Conservation (phyloP, 1,284 basidiomycete genomes). For the Gastroboletus turbinatus region DNA sequence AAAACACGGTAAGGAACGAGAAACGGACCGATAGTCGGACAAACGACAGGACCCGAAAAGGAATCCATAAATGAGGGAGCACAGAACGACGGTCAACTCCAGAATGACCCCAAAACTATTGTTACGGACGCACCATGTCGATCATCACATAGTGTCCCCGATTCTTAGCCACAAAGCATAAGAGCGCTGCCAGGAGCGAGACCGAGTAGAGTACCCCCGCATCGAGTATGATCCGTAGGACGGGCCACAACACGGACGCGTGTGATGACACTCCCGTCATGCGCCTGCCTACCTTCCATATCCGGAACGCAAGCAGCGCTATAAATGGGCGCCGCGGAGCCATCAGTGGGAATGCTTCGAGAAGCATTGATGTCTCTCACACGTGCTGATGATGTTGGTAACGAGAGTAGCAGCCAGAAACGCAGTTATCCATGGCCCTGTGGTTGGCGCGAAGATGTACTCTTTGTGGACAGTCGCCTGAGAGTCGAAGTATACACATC, state of each 20-base stretch:
- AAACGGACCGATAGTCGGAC: no score
- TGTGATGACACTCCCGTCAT: background rate
- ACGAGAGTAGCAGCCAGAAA: background rate
- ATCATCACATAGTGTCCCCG: background rate
- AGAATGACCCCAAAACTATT: background rate
- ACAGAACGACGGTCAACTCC: conserved; percentile 8
- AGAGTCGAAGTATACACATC: background rate
- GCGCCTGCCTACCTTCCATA: conserved; percentile 10
- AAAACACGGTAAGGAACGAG: background rate
- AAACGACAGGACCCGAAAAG: no score
- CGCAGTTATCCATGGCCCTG: background rate
- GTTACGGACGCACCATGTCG: background rate
- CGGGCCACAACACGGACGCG: background rate
- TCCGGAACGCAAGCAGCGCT: conserved; percentile 17
- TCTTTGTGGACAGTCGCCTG: background rate
- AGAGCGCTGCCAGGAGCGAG: background rate
- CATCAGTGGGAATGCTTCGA: background rate
- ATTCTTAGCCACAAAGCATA: background rate
- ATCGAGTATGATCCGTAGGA: conserved; percentile 11
- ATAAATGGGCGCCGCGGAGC: background rate
- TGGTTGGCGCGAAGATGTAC: background rate
- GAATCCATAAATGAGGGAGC: conserved; percentile 1
- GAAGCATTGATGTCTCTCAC: background rate
- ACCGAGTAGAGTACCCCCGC: background rate
- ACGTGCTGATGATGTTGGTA: background rate